A percentile compares a stretch with the other conserved stretches of the same genome.
phyloP scores from a whole-genome alignment of 345 rosid species.

The Nasturtium officinale region DNA sequence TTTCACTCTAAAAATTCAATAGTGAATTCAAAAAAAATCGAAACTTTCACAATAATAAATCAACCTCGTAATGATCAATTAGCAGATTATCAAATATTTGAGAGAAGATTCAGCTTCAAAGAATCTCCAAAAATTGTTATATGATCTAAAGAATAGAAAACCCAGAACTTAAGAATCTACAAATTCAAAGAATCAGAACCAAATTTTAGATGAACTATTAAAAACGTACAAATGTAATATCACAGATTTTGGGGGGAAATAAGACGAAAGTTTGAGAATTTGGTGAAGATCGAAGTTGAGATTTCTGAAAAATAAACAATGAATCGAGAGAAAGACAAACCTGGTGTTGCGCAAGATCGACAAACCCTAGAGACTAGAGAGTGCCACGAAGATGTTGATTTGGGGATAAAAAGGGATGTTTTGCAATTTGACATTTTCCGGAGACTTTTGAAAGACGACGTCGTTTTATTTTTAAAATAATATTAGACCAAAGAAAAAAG shows the following conservation, averaged over 20 bases:
- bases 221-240: background rate
- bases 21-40: background rate
- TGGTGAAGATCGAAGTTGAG: background rate
- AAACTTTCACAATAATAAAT: constrained; percentile 6
- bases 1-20: constrained; percentile 6
- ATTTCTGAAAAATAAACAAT: background rate
- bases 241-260: background rate
- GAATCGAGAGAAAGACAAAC: constrained; percentile 7
- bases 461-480: background rate
- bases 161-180: background rate
- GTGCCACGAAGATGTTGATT: constrained; percentile 1
- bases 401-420: background rate
- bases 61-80: background rate
- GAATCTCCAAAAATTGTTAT: background rate
- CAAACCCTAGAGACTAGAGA: constrained; percentile 37
- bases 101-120: background rate
- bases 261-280: background rate
- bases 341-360: constrained; percentile 9
- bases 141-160: background rate
- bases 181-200: background rate
- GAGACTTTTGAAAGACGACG: background rate
- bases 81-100: background rate
- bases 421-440: background rate
- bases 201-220: background rate
- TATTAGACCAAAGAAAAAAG: too few species aligned